These are phyloP conservation scores for Haematococcus lacustris DNA, from an alignment of 139 green algal genomes.

Conservation along the genomic window DNA sequence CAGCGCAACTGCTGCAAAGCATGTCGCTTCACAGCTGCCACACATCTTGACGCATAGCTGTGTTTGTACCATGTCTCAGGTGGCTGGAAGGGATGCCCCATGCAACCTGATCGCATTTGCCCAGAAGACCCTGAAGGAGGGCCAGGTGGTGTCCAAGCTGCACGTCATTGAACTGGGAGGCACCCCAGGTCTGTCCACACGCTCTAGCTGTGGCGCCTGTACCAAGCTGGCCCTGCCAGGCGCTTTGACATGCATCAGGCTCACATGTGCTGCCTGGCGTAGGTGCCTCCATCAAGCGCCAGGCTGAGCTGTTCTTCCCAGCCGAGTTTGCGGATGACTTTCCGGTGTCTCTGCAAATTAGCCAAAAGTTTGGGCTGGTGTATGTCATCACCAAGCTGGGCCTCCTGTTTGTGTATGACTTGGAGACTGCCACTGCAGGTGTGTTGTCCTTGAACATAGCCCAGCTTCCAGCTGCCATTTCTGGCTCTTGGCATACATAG, in stretches of 20 bases:
- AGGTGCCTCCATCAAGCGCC: constrained; percentile 38
- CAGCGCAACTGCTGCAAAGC: not conserved
- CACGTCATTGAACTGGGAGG: constrained; percentile 97
- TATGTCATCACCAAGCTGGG: constrained; percentile 98
- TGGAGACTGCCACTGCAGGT: constrained; percentile 91
- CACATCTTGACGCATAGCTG: not conserved
- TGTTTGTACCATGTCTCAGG: too few relatives aligned
- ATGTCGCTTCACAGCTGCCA: not conserved
- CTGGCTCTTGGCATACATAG: too few relatives aligned
- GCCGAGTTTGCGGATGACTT: constrained; percentile 99
- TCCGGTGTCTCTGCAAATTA: constrained; percentile 84
- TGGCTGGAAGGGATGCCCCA: constrained; percentile 46
- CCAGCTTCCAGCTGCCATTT: too few relatives aligned
- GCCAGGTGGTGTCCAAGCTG: constrained; percentile 86
- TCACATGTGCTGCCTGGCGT: not conserved
- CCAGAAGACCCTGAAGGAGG: constrained; percentile 88
- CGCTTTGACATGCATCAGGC: constrained; percentile 25
- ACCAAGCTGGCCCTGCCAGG: constrained; percentile 94
- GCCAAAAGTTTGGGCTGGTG: constrained; percentile 31
- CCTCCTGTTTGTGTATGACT: constrained; percentile 98
- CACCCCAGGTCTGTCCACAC: constrained; percentile 43
- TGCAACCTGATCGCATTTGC: constrained; percentile 92
- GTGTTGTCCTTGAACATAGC: too few relatives aligned
- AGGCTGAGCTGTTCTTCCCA: constrained; percentile 98
- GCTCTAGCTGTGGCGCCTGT: too few relatives aligned